A percentile compares a stretch with the other conserved stretches of the same genome.
Evolutionary conservation across 192 early-diverging fungal genomes (phyloP).

Genomic region (Pilaira anomala): DNA sequence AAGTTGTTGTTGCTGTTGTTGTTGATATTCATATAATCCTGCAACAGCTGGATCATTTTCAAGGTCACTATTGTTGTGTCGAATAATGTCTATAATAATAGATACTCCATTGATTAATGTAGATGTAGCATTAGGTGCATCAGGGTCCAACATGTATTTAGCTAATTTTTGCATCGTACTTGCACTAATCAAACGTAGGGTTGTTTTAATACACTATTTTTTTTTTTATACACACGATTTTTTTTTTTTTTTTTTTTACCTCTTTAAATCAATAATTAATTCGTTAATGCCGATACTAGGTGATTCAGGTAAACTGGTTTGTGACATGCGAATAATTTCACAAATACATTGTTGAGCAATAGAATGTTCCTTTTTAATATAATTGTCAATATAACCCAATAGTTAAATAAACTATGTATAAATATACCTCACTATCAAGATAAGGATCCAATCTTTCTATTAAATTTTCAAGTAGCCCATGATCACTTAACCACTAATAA

Average conservation of each 20-base stretch:
- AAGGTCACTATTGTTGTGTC: slow-evolving; percentile 75
- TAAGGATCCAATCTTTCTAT: slow-evolving; percentile 78
- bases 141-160: slow-evolving; percentile 80
- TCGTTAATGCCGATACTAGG: slow-evolving; percentile 39
- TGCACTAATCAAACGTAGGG: slow-evolving; percentile 47
- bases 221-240: background rate
- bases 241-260: slow-evolving; percentile 6
- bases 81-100: slow-evolving; percentile 97
- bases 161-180: slow-evolving; percentile 75
- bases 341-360: slow-evolving; percentile 42
- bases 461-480: slow-evolving; percentile 74
- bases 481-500: slow-evolving; percentile 80
- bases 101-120: slow-evolving; percentile 91
- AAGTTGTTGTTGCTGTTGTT: background rate
- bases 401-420: background rate
- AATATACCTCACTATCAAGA: slow-evolving; percentile 72
- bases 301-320: slow-evolving; percentile 34
- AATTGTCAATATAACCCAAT: background rate
- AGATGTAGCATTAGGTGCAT: slow-evolving; percentile 77
- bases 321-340: slow-evolving; percentile 41
- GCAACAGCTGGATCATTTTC: slow-evolving; percentile 32
- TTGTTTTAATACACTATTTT: background rate
- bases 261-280: slow-evolving; percentile 34
- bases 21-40: slow-evolving; percentile 17
- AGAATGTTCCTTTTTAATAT: slow-evolving; percentile 33